Evolutionary conservation across 2,329 filamentous ascomycete genomes (phyloP).

Genomic region (Aureobasidium sp.): DNA sequence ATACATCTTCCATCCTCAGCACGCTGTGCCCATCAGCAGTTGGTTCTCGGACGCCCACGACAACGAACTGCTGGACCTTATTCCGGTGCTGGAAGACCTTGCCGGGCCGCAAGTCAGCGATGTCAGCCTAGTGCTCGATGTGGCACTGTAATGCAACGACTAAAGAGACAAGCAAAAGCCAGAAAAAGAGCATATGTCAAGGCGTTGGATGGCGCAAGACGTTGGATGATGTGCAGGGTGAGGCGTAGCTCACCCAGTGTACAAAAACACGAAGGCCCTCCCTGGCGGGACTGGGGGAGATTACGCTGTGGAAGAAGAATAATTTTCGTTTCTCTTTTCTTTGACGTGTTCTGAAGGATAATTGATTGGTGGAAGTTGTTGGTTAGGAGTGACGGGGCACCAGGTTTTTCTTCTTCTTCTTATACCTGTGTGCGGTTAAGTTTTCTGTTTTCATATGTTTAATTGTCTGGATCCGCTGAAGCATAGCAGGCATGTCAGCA

Average conservation of each 20-base stretch:
- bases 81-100: slow-evolving; percentile 95
- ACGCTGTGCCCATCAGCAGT: slow-evolving; percentile 97
- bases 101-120: slow-evolving; percentile 82
- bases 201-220: slow-evolving; percentile 7
- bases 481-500: slow-evolving; percentile 11
- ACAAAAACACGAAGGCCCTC: slow-evolving; percentile 6
- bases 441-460: slow-evolving; percentile 6
- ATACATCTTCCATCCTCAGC: slow-evolving; percentile 98
- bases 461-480: slow-evolving; percentile 5
- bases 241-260: slow-evolving; percentile 7
- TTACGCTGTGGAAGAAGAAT: slow-evolving; percentile 1
- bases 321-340: slow-evolving; percentile 11
- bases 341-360: neutral
- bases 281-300: slow-evolving; percentile 12
- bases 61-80: slow-evolving; percentile 94
- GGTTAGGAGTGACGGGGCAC: neutral
- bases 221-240: slow-evolving; percentile 1
- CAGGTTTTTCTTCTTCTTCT: slow-evolving; percentile 4
- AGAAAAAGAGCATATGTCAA: slow-evolving; percentile 4
- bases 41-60: slow-evolving; percentile 99
- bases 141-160: slow-evolving; percentile 42
- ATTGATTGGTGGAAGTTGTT: slow-evolving; percentile 9
- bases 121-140: slow-evolving; percentile 95
- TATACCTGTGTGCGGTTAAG: slow-evolving; percentile 1
- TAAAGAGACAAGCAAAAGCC: neutral